Conservation (phyloP, 106 monocot species). For the Triglochin maritima region DNA sequence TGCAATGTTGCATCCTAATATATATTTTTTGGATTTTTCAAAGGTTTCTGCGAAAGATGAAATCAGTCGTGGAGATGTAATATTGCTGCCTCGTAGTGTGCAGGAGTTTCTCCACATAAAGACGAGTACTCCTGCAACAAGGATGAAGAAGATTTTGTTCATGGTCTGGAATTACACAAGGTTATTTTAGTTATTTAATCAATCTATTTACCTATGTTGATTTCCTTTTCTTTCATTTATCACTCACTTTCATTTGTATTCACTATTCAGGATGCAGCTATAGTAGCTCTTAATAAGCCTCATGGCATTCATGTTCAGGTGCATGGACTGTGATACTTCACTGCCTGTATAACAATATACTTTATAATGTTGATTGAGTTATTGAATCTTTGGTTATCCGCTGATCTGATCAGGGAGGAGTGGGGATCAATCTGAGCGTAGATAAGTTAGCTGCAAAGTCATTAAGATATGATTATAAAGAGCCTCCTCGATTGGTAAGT, state of each 20-base stretch:
- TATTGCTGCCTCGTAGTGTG: conserved; percentile 48
- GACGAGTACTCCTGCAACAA: conserved; percentile 13
- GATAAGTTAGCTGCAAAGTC: conserved; percentile 46
- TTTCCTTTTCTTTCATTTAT: conserved; percentile 1
- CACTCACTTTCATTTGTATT: not conserved
- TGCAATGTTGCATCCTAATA: not conserved
- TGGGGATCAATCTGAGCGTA: conserved; percentile 67
- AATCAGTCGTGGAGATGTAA: conserved; percentile 57
- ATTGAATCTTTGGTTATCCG: not conserved
- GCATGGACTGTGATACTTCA: not conserved
- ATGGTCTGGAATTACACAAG: conserved; percentile 67
- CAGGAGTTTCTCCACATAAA: conserved; percentile 21
- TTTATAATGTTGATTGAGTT: not conserved
- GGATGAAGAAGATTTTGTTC: conserved; percentile 50
- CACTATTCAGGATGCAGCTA: conserved; percentile 49
- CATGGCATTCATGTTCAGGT: conserved; percentile 88
- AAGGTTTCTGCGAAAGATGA: conserved; percentile 79
- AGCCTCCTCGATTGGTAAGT: conserved; percentile 80
- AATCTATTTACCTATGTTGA: not conserved
- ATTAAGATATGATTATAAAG: conserved; percentile 52
- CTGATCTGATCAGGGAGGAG: conserved; percentile 49
- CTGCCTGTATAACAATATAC: not conserved
- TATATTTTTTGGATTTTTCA: conserved; percentile 6
- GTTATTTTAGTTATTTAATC: conserved; percentile 10
- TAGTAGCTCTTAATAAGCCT: conserved; percentile 80